These are phyloP conservation scores for Chytriomyces sp. DNA, from an alignment of 192 early-diverging fungal species.

Conservation along the genomic window DNA sequence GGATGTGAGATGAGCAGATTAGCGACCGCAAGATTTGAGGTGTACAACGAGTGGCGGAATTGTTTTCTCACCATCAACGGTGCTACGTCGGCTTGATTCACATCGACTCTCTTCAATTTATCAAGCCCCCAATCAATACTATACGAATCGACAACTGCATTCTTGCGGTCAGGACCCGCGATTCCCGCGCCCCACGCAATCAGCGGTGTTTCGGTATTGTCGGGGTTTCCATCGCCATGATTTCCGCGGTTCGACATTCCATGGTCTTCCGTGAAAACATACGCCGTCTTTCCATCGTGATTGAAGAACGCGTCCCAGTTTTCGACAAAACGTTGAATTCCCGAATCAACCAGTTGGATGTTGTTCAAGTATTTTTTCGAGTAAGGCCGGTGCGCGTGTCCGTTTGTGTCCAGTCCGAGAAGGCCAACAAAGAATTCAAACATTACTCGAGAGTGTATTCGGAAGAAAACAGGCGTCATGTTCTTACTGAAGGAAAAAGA, in stretches of 20 bases:
- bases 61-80: conserved; percentile 91
- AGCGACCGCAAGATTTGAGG: no score
- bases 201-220: conserved; percentile 92
- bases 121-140: conserved; percentile 75
- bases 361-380: conserved; percentile 88
- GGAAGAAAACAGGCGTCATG: not conserved
- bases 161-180: conserved; percentile 59
- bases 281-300: conserved; percentile 82
- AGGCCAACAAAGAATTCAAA: conserved; percentile 44
- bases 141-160: conserved; percentile 62
- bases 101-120: conserved; percentile 71
- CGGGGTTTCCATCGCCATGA: conserved; percentile 95
- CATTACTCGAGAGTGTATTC: not conserved
- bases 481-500: conserved; percentile 85
- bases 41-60: no score
- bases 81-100: conserved; percentile 94
- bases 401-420: conserved; percentile 95
- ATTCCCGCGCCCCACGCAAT: conserved; percentile 98
- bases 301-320: conserved; percentile 78
- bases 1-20: not conserved
- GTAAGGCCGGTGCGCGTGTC: conserved; percentile 83
- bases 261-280: conserved; percentile 92
- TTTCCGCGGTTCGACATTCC: conserved; percentile 93
- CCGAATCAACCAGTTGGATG: conserved; percentile 80
- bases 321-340: conserved; percentile 72